phyloP scores from a whole-genome alignment of 2,329 filamentous ascomycete genomes.

The Xylariaceae sp. region DNA sequence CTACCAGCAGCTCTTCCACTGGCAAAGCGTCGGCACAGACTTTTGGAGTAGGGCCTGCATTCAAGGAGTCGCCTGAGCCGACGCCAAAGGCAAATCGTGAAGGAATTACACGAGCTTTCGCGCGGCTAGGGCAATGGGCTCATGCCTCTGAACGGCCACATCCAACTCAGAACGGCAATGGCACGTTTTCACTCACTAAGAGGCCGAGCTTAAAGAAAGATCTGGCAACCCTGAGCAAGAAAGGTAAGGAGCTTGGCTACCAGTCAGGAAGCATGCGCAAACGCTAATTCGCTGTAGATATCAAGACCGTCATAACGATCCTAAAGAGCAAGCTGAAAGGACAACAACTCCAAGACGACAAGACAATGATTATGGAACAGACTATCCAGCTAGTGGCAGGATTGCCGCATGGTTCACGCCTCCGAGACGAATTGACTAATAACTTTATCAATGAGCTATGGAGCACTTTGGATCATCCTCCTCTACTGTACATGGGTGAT shows the following conservation, averaged over 20 bases:
- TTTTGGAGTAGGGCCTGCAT: slow-evolving; percentile 15
- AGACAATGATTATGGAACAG: slow-evolving; percentile 72
- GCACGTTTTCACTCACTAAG: slow-evolving; percentile 50
- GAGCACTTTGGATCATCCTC: slow-evolving; percentile 69
- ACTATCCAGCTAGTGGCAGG: slow-evolving; percentile 66
- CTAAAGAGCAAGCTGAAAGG: slow-evolving; percentile 61
- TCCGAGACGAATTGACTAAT: slow-evolving; percentile 61
- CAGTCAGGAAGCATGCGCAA: not conserved
- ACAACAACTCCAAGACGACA: slow-evolving; percentile 63
- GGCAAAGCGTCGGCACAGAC: slow-evolving; percentile 9
- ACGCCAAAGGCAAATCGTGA: slow-evolving; percentile 28
- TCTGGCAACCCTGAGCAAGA: slow-evolving; percentile 49
- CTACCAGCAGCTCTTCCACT: slow-evolving; percentile 13
- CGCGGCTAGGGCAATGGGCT: slow-evolving; percentile 33
- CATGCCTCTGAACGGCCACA: slow-evolving; percentile 56
- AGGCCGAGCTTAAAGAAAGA: slow-evolving; percentile 53
- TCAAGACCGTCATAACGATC: slow-evolving; percentile 59
- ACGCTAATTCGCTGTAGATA: slow-evolving; percentile 40
- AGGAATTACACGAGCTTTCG: slow-evolving; percentile 33
- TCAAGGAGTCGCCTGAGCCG: slow-evolving; percentile 18
- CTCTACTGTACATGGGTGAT: slow-evolving; percentile 60
- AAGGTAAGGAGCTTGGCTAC: slow-evolving; percentile 36
- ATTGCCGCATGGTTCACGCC: slow-evolving; percentile 59
- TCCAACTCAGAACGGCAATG: slow-evolving; percentile 59
- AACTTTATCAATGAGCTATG: slow-evolving; percentile 66